phyloP scores from a whole-genome alignment of 768 basidiomycete genomes.

The Podaxis sp. region DNA sequence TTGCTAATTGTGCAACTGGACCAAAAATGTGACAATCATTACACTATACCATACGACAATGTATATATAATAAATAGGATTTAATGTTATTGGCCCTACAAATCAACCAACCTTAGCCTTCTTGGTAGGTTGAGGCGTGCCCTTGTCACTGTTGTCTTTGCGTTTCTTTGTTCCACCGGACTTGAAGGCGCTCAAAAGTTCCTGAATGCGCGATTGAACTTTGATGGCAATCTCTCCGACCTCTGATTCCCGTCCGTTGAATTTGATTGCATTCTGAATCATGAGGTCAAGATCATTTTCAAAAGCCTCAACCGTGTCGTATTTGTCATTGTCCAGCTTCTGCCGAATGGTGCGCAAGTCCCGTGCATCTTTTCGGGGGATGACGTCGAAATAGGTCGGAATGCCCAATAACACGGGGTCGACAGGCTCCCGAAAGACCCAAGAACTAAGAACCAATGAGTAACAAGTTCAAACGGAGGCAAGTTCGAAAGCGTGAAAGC shows the following conservation, averaged over 20 bases:
- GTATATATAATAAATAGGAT: conserved; percentile 2
- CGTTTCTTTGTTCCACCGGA: conserved; percentile 63
- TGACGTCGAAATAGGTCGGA: conserved; percentile 86
- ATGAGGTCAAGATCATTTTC: conserved; percentile 87
- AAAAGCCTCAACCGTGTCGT: conserved; percentile 74
- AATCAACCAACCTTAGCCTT: conserved; percentile 61
- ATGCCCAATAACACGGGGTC: conserved; percentile 82
- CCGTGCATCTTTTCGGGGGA: conserved; percentile 82
- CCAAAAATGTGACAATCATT: conserved; percentile 4
- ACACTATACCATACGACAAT: neutral
- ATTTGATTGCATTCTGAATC: conserved; percentile 84
- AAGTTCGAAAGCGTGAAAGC: neutral
- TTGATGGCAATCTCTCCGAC: conserved; percentile 64
- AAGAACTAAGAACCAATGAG: conserved; percentile 47
- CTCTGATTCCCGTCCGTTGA: conserved; percentile 82
- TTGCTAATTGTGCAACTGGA: neutral
- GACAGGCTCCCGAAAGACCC: conserved; percentile 83
- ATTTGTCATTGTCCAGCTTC: conserved; percentile 82
- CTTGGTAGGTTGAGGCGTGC: conserved; percentile 64
- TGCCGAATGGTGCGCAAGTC: conserved; percentile 81
- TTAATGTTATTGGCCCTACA: conserved; percentile 4
- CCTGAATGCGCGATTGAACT: conserved; percentile 51
- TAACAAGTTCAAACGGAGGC: neutral
- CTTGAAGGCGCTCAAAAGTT: conserved; percentile 49
- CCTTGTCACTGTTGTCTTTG: conserved; percentile 68